Evolutionary conservation across 495 filamentous ascomycete genomes (phyloP).

Genomic region (Neurospora sp.): DNA sequence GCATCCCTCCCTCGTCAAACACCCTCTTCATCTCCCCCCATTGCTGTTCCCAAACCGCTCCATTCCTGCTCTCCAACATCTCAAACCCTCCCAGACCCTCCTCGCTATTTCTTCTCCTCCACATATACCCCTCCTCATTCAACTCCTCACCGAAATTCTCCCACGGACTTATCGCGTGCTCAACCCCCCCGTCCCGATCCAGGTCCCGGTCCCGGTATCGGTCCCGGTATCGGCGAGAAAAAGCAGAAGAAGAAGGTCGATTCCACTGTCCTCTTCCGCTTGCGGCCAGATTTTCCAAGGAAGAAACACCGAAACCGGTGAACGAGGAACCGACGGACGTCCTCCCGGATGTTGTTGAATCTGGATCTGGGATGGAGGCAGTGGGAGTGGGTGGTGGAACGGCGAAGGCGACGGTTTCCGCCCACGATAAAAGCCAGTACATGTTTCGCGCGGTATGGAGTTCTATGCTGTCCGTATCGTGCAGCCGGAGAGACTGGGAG

Average conservation of each 20-base stretch:
- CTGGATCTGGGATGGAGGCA: background rate
- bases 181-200: too few relatives aligned
- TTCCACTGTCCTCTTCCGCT: background rate
- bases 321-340: background rate
- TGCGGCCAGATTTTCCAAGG: background rate
- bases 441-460: constrained; percentile 12
- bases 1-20: background rate
- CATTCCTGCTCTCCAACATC: background rate
- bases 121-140: background rate
- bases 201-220: too few relatives aligned
- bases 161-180: background rate
- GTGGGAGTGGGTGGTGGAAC: background rate
- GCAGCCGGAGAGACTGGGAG: constrained; percentile 9
- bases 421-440: constrained; percentile 14
- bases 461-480: constrained; percentile 10
- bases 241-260: background rate
- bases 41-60: background rate
- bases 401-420: constrained; percentile 14
- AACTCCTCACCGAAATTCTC: background rate
- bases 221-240: background rate
- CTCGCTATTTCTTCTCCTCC: background rate
- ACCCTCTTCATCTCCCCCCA: background rate
- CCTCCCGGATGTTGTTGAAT: background rate
- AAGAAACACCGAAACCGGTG: background rate
- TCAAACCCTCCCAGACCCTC: background rate